phyloP scores from a whole-genome alignment of 2,329 filamentous ascomycete species.

The Metarhizium humberi region DNA sequence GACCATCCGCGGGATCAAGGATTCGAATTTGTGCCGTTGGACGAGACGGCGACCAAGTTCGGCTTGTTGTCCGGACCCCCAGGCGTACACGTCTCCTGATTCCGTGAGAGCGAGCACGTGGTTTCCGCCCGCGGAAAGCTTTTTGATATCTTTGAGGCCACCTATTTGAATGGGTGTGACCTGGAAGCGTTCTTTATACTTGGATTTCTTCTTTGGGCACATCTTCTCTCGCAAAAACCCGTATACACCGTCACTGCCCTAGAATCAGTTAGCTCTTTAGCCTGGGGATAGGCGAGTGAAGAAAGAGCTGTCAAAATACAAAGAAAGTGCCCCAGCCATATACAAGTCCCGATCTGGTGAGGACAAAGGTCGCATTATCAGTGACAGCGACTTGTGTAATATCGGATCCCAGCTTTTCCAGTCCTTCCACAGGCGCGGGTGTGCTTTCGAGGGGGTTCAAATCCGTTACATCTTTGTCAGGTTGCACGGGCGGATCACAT shows the following conservation, averaged over 20 bases:
- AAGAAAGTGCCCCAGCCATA: constrained; percentile 74
- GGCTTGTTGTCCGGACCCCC: constrained; percentile 30
- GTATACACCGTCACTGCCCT: constrained; percentile 8
- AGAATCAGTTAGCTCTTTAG: not conserved
- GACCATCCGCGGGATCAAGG: constrained; percentile 32
- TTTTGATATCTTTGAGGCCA: constrained; percentile 47
- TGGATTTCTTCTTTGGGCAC: constrained; percentile 27
- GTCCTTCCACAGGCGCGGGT: constrained; percentile 36
- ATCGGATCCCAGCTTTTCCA: constrained; percentile 38
- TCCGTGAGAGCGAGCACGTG: constrained; percentile 55
- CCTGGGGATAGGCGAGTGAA: too few relatives aligned
- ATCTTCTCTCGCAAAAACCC: constrained; percentile 7
- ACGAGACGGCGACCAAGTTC: constrained; percentile 39
- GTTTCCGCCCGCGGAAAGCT: constrained; percentile 54
- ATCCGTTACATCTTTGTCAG: constrained; percentile 30
- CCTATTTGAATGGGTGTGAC: constrained; percentile 36
- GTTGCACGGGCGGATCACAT: constrained; percentile 30
- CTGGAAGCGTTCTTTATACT: constrained; percentile 3
- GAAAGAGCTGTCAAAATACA: constrained; percentile 23
- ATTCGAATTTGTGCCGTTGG: constrained; percentile 37
- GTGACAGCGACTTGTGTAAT: constrained; percentile 52
- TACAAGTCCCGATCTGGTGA: constrained; percentile 58
- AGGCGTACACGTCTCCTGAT: constrained; percentile 28
- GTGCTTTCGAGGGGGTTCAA: constrained; percentile 51
- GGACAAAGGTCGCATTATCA: constrained; percentile 60